A percentile compares a stretch with the other conserved stretches of the same genome.
Evolutionary conservation across 805 yeast genomes (phyloP).

Genomic region (Lachancea waltii): DNA sequence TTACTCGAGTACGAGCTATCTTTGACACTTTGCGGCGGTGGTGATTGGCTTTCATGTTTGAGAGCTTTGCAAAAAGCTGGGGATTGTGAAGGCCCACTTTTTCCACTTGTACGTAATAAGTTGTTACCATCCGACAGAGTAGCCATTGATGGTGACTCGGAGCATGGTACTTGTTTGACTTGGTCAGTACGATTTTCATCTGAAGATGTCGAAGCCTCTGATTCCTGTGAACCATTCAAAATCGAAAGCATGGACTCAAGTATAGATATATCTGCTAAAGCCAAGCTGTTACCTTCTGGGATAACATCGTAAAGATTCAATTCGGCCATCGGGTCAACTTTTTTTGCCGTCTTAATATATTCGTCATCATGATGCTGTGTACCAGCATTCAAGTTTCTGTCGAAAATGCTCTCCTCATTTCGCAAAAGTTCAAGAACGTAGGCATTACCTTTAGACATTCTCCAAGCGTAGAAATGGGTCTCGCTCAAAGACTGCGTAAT

Average conservation of each 20-base stretch:
- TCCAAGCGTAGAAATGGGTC: constrained; percentile 62
- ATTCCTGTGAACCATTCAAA: no score
- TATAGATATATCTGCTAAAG: no score
- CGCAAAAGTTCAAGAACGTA: constrained; percentile 36
- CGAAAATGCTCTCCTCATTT: constrained; percentile 24
- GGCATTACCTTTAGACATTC: constrained; percentile 45
- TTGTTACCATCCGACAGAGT: no score
- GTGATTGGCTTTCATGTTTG: no score
- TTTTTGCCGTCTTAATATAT: constrained; percentile 1
- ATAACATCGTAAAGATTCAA: constrained; percentile 17
- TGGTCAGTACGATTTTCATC: no score
- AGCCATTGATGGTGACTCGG: no score
- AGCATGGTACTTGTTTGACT: no score
- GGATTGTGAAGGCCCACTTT: no score
- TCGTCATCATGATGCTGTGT: not conserved
- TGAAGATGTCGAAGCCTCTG: no score
- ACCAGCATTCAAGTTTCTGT: constrained; percentile 2
- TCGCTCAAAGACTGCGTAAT: constrained; percentile 41
- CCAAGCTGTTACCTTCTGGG: constrained; percentile 23
- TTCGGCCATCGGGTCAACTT: not conserved
- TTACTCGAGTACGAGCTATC: not conserved
- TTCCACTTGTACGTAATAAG: no score
- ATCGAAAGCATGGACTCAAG: constrained; percentile 16
- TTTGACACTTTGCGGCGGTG: not conserved
- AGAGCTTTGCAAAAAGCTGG: no score